Evolutionary conservation across 768 basidiomycete genomes (phyloP), one percentile per base, ranked within the genome.

Genomic region (Grammothele lineata): DNA sequence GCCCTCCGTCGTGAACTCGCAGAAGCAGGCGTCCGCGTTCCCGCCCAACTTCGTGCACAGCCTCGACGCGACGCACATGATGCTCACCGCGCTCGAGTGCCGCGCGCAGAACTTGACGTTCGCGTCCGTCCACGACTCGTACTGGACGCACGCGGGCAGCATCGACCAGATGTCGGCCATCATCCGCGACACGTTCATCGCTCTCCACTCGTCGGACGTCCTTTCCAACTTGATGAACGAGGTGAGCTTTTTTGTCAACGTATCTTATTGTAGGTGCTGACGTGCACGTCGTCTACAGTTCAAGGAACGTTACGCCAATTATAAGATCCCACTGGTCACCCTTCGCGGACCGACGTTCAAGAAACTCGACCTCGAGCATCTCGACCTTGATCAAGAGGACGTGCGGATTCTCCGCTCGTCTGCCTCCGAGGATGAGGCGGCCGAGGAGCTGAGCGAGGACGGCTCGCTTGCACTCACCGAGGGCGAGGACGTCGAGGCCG

Each of bases 21-120:
- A 72, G 48, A 96, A 96, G 65, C 95, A 99, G 64, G 89, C 92
- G 0, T 82, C 92, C 14, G 96, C 96, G 1, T 98, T 99, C 81
- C 95, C 96, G 4, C 96, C 96, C 39, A 99, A 99, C 70, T 98
- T 95, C 60, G 92, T 99, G 43, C 96, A 99, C 63, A 91, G 88
- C 60, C 75, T 99, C 23, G 96, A 99, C 64, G 96, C 96, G 2
- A 95, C 95, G 1, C 96, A 99, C 69, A 98, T 99, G 93, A 85
- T 97, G 81, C 69, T 97, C 57, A 96, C 94, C 2, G 93, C 95
- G 9, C 74, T 95, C 38, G 86, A 92, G 55, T 96, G 93, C 65
- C 71, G 77, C 53, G 77, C 83, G 11, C 78, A 77, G 58, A 75
- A 72, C 30, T 60, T 99, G 55, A 83, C 85, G 0, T 98, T 97